Evolutionary conservation across 495 filamentous ascomycete genomes (phyloP), one percentile per base, ranked within the genome.

Genomic region (Pyrenopolyporus hunteri): DNA sequence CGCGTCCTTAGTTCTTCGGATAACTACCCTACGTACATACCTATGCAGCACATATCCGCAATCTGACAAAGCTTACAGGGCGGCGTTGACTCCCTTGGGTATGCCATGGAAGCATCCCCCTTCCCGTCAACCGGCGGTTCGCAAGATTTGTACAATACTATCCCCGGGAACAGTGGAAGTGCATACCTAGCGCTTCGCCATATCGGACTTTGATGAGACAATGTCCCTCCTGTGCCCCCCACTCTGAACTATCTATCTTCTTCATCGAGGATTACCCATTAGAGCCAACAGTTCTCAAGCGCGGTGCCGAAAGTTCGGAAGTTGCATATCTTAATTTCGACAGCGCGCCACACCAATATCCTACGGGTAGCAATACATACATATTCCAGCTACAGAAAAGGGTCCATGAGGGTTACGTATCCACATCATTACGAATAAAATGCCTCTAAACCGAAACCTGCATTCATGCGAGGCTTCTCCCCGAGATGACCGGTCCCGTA

Each of bases 51-150:
- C 62, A 48, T 56, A 43, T 36, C 39, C 46, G 16, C 26, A 23
- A 53, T 57, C 63, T 66, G 63, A 66, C 63, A 66, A 60, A 60
- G 63, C 63, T 66, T 66, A 60, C 57, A 48, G 28, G 19, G 32
- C 29, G 7, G 46, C 36, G 9, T 55, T 46, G 49, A 56, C 19
- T 59, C n/a, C n/a, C n/a, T n/a, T n/a, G n/a, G n/a, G n/a, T n/a
- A n/a, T n/a, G n/a, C n/a, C 37, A 40, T 25, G 25, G 40, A 32
- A 48, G 51, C 19, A n/a, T 39, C 49, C 37, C 51, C 33, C 26
- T 28, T 66, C 40, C 37, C 20, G 10, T 23, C 23, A 19, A 19
- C 16, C 4, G 16, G 3, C 29, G 14, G 20, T 37, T 37, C 50
- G 25, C 56, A 19, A 37, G 47, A 45, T 26, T 42, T n/a, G n/a